Evolutionary conservation across 1,284 basidiomycete species (phyloP), one percentile per base, ranked within the genome.

Genomic region (Inonotus obliquus): DNA sequence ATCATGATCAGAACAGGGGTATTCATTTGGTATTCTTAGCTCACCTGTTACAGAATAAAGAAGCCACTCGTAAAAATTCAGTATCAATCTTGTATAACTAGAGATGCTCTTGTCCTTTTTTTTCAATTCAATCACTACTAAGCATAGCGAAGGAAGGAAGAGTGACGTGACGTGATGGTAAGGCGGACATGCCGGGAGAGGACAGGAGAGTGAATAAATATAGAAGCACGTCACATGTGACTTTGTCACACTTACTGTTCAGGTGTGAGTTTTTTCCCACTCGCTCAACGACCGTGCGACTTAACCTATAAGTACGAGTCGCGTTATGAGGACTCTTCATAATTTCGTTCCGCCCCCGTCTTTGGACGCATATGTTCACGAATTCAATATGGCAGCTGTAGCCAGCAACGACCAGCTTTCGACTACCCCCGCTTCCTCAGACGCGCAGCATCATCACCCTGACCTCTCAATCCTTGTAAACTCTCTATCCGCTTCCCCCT

Each of bases 381-480:
- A 48, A 1, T 29, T 58, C 49, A 49, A 47, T 44, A 62, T 58
- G 56, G 55, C 61, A 35, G 57, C 49, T 25, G 52, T 59, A 27
- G 52, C 51, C 10, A 21, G 21, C 39, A 54, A 54, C 56, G 72
- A 76, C 54, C 69, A 71, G 52, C 75, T 74, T 57, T 73, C 73
- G 52, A 74, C 71, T 62, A 63, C 68, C 60, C 65, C 68, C 17
- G 63, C 69, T 58, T 70, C 67, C 57, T 69, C 62, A 65, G 69
- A 72, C 70, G 72, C 65, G 72, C 67, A 64, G 73, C 66, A 76
- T 47, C 65, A 74, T 60, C 74, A 75, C 41, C 70, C 73, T 2
- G 72, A 71, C 58, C 71, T 80, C 60, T 73, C 75, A 65, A 66
- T 78, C 48, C 74, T 81, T 62, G 77, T 81, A 66, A 73, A 77